Base-by-base conservation (phyloP, 305 asterid genomes). In the Rubia tinctorum region DNA sequence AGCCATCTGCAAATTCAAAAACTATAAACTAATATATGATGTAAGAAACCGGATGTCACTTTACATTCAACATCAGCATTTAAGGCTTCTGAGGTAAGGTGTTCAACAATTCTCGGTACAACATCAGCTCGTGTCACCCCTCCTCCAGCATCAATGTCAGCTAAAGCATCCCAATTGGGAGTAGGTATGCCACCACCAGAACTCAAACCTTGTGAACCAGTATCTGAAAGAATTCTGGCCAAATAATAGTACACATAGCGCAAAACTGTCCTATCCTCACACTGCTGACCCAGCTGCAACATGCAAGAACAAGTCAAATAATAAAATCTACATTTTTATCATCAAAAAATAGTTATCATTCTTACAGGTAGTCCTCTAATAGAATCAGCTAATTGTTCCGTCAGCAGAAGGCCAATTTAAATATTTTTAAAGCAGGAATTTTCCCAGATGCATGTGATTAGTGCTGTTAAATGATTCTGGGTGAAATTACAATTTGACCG, bases 101-200 rank as follows among this genome's bases (percentile, higher is more conserved):
- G 87, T 76, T 91, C 96, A 55, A 92, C 91, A 77, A 92, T 91
- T 86, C 89, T 84, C 68, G 99, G 99, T 73, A 92, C 97, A 73
- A 95, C 99, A 80, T 95, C 99, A 85, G 99, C 99, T 87, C 99
- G 88, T 77, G 99, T 95, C 83, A 92, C 99, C 80, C 99, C 99
- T 79, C 98, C 99, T 83, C 71, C 85, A 49, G 96, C 96, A 81
- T 92, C 99, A 72, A 95, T 91, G 79, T 92, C 99, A 61, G 99
- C 99, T 88, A 95, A 89, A 77, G 98, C 98, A 88, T 95, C 99
- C 99, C 99, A 95, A 83, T 95, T 95, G 69, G 98, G 99, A 59
- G 99, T 95, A 74, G 99, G 99, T 78, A 95, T 95, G 79, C 99
- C 99, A 74, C 99, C 99, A 74, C 97, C 98, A 20, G 98, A 86